A percentile compares a stretch with the other conserved stretches of the same genome.
These are phyloP conservation scores for Mycosarcoma mackinlayi DNA, from an alignment of 1,284 basidiomycete species.

Conservation along the genomic window DNA sequence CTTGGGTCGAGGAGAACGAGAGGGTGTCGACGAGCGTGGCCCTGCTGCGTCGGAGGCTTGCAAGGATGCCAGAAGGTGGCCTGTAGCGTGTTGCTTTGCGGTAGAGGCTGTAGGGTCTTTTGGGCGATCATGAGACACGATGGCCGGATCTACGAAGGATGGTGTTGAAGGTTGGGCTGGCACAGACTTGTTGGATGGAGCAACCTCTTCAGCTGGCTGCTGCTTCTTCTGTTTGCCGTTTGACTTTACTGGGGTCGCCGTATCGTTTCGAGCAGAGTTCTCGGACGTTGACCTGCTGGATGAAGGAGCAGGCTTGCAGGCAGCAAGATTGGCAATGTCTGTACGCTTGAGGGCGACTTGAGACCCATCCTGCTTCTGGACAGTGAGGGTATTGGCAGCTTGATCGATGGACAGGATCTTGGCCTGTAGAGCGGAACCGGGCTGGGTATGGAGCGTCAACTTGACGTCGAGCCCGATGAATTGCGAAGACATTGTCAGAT, in stretches of 20 bases:
- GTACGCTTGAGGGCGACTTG: slow-evolving; percentile 29
- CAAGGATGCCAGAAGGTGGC: slow-evolving; percentile 13
- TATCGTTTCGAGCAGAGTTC: slow-evolving; percentile 5
- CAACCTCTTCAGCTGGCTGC: slow-evolving; percentile 1
- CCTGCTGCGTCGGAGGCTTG: slow-evolving; percentile 17
- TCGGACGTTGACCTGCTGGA: slow-evolving; percentile 2
- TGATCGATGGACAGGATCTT: slow-evolving; percentile 47
- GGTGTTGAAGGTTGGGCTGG: slow-evolving; percentile 5
- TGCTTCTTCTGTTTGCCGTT: slow-evolving; percentile 19
- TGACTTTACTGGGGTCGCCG: slow-evolving; percentile 10
- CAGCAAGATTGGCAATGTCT: slow-evolving; percentile 43
- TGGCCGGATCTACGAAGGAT: slow-evolving; percentile 25
- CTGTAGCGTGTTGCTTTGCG: slow-evolving; percentile 6
- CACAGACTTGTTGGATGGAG: slow-evolving; percentile 3
- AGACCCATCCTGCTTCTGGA: slow-evolving; percentile 41
- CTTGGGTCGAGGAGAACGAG: slow-evolving; percentile 42
- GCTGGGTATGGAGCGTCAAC: slow-evolving; percentile 38
- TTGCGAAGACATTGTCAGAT: slow-evolving; percentile 29
- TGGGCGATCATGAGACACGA: slow-evolving; percentile 23
- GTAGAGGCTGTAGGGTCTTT: not conserved
- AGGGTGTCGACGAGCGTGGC: slow-evolving; percentile 38
- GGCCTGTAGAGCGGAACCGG: slow-evolving; percentile 21
- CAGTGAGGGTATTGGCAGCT: slow-evolving; percentile 42
- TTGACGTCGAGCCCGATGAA: slow-evolving; percentile 48
- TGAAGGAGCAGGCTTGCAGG: slow-evolving; percentile 10